Base-by-base conservation (phyloP, 257 asterid genomes). In the Ballota nigra region DNA sequence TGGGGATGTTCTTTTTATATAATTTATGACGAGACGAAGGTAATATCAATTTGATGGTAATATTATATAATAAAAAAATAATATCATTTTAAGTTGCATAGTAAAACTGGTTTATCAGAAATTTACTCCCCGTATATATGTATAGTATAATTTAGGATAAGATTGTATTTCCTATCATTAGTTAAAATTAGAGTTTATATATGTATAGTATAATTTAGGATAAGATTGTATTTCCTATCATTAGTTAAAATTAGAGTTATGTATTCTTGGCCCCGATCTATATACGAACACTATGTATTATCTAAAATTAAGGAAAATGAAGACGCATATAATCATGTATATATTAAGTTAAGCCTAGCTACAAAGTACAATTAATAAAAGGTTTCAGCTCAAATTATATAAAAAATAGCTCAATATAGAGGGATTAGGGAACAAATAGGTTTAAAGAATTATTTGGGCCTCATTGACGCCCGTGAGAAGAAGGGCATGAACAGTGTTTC, bases 401-500 rank as follows among this genome's bases (percentile, higher is more conserved):
- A 0, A 59, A 41, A 41, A 57, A 19, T 0, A 51, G 12, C 47
- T 58, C 2, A 74, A 10, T 22, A 23, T 69, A 55, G 16, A 33
- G 22, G 45, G 59, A 70, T 34, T 57, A 76, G 45, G 78, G 73
- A 60, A 68, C 65, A 60, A 34, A 20, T 69, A 69, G 77, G 45
- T 28, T 55, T 23, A 5, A 26, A 34, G 71, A 70, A 36, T 63
- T 68, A 43, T 36, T 73, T 49, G 60, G 10, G 76, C 56, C 16
- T 40, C 33, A 43, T 23, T 43, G 71, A 38, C 56, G 62, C 51
- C 41, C 77, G 68, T 70, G 78, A 38, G 63, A 43, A 9, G 12
- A 33, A 75, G 57, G 83, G 83, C 83, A 66, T 49, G 0, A 70
- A 79, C 78, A 75, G 80, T 79, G 15, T 1, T 75, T 15, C 4